Percentiles rank a stretch among this genome's conserved stretches.
These are phyloP conservation scores for Mycena vulgaris DNA, from an alignment of 768 basidiomycete species.

Conservation along the genomic window DNA sequence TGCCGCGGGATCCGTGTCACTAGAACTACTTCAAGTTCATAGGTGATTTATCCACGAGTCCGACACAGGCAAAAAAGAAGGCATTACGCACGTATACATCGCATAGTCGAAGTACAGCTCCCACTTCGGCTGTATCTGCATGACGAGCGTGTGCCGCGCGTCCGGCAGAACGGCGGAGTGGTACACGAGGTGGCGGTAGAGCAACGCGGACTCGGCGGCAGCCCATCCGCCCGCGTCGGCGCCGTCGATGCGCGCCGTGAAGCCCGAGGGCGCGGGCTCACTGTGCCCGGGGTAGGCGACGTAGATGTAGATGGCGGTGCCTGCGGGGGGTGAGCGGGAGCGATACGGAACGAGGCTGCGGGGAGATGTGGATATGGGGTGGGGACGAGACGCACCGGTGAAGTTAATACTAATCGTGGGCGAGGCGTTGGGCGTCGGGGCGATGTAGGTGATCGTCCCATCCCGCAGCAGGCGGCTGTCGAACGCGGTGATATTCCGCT, in stretches of 20 bases:
- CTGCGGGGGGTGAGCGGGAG: too few species aligned
- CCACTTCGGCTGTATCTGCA: slow-evolving; percentile 10
- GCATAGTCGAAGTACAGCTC: slow-evolving; percentile 19
- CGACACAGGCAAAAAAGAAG: not conserved
- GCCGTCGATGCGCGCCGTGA: slow-evolving; percentile 5
- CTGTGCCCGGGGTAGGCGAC: slow-evolving; percentile 13
- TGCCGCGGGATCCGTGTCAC: not conserved
- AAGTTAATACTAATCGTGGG: slow-evolving; percentile 14
- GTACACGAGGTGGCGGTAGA: slow-evolving; percentile 2
- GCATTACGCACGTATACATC: slow-evolving; percentile 7
- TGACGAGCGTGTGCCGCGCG: not conserved
- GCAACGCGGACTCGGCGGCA: not conserved
- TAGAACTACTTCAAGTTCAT: not conserved
- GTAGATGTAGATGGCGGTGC: slow-evolving; percentile 7
- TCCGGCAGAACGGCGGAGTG: not conserved
- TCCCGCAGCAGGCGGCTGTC: not conserved
- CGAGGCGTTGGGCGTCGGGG: not conserved
- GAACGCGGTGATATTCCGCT: slow-evolving; percentile 13
- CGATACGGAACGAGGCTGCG: too few species aligned
- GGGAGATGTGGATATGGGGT: too few species aligned
- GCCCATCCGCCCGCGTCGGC: slow-evolving; percentile 7
- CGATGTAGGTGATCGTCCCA: not conserved
- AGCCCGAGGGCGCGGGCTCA: not conserved
- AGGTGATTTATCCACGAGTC: too few species aligned
- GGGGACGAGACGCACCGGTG: slow-evolving; percentile 1